These are phyloP conservation scores for Globisporangium viniferum DNA, from an alignment of 352 stramenopile genomes.

Conservation along the genomic window DNA sequence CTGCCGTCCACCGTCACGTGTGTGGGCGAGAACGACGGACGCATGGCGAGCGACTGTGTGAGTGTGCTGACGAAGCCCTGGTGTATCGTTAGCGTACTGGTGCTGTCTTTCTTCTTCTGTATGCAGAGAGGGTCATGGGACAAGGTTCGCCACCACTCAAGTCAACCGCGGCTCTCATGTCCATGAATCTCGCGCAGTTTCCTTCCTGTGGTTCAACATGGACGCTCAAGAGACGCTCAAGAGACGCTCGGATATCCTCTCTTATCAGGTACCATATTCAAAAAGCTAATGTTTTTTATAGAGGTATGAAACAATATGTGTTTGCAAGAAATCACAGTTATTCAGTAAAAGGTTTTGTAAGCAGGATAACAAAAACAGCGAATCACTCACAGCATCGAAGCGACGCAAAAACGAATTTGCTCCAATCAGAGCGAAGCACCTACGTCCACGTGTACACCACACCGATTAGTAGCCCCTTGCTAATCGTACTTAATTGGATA, in stretches of 20 bases:
- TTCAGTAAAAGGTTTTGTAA: not conserved
- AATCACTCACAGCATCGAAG: no score
- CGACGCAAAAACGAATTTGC: not conserved
- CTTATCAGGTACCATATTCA: no score
- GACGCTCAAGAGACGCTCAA: no score
- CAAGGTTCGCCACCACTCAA: not conserved
- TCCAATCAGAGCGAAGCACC: not conserved
- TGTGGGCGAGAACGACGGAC: slow-evolving; percentile 40
- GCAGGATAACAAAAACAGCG: no score
- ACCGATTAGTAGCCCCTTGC: not conserved
- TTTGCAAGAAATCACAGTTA: no score
- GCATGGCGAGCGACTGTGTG: slow-evolving; percentile 20
- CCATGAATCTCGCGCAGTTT: no score
- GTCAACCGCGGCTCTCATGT: no score
- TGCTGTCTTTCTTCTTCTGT: not conserved
- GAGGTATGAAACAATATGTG: no score
- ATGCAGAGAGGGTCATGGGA: not conserved
- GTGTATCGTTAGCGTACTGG: not conserved
- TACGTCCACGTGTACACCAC: not conserved
- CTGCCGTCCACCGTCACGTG: slow-evolving; percentile 37
- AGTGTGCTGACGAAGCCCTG: not conserved
- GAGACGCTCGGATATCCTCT: no score
- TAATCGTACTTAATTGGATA: not conserved
- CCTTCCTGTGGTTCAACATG: no score
- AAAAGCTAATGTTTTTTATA: no score